Base-by-base conservation (phyloP, 2,329 filamentous ascomycete species). In the Myrmaecium sp. region DNA sequence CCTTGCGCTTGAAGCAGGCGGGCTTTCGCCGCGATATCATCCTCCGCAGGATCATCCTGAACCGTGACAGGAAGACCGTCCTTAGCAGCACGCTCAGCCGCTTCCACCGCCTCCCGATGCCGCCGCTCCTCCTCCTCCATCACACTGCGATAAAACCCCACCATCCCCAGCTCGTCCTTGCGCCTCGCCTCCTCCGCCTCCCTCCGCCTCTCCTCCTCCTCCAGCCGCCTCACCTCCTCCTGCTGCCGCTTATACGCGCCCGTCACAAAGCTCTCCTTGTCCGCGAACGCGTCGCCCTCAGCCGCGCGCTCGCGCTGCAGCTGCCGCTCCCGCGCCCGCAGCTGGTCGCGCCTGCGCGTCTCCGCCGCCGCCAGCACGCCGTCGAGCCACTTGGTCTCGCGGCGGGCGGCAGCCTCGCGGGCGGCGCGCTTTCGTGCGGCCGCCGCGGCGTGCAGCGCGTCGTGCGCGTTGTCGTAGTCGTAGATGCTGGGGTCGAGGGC, bases 201-300 rank as follows among this genome's bases (percentile, higher is more conserved):
- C 30, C 62, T 58, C 31, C 49, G 54, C 43, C 60, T 66, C 52
- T 89, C 79, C 43, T 81, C 77, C 36, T 72, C 75, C 42, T 84
- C 77, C 6, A 79, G 43, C 29, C 62, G 57, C 37, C 62, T 58
- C 36, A 80, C 73, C 49, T 84, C 80, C 45, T 76, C 77, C 42
- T 84, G 78, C 44, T 86, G 79, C 43, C 66, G 64, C 56, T 78
- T 81, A 48, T 89, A 91, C 18, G 79, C 79, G 31, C 72, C 74
- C 0, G 80, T 89, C 17, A 89, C 81, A 38, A 89, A 89, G 51
- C 75, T 80, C 46, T 89, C 81, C 55, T 84, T 89, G 40, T 75
- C 80, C 0, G 66, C 75, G 41, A 72, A 89, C 43, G 77, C 75
- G 17, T 86, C 80, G 11, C 80, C 80, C 46, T 89, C 81, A 1